A percentile compares a stretch with the other conserved stretches of the same genome.
phyloP scores from a whole-genome alignment of 306 rosid species.

The Quercus ilex region DNA sequence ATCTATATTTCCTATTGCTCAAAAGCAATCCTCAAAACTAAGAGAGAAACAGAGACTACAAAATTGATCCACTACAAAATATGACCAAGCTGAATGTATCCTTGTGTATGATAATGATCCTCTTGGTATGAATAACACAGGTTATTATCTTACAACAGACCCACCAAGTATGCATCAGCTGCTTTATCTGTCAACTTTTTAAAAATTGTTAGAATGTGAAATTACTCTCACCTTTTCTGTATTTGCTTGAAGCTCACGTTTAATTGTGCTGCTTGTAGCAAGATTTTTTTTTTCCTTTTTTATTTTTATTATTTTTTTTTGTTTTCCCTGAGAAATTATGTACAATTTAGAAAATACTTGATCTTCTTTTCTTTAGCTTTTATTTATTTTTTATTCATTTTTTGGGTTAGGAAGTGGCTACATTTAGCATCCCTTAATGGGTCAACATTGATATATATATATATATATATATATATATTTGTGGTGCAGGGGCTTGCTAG shows the following conservation, averaged over 20 bases:
- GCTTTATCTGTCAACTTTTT: too few relatives aligned
- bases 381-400: not conserved
- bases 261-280: not conserved
- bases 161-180: too few relatives aligned
- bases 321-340: not conserved
- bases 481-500: slow-evolving; percentile 66
- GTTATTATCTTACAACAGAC: too few relatives aligned
- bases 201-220: too few relatives aligned
- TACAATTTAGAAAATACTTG: not conserved
- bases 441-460: not conserved
- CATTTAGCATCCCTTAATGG: not conserved
- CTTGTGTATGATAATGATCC: too few relatives aligned
- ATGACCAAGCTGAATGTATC: too few relatives aligned
- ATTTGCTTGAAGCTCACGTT: not conserved
- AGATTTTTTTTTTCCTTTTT: not conserved
- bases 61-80: too few relatives aligned
- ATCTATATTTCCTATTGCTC: too few relatives aligned
- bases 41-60: too few relatives aligned
- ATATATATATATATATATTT: not conserved
- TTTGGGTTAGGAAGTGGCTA: not conserved
- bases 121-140: too few relatives aligned
- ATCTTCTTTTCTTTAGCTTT: not conserved
- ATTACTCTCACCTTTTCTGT: too few relatives aligned
- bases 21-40: too few relatives aligned
- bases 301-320: not conserved